These are phyloP conservation scores for Pestalotiopsis sp. DNA, from an alignment of 2,329 filamentous ascomycete species.

Conservation along the genomic window DNA sequence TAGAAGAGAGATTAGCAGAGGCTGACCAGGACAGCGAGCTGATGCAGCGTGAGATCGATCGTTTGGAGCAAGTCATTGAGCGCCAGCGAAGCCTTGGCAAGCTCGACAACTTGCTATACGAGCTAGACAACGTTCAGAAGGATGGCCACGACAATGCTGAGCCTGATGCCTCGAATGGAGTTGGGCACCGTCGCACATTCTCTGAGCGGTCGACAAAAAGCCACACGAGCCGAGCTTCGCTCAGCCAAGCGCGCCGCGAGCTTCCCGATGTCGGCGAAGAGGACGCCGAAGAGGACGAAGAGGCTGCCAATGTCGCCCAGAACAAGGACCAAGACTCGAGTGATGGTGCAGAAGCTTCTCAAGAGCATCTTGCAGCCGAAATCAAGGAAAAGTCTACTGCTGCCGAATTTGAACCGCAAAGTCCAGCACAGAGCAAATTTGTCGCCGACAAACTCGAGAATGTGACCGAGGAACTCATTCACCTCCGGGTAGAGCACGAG, in stretches of 20 bases:
- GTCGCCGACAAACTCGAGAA: conserved; percentile 91
- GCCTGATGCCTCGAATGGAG: conserved; percentile 39
- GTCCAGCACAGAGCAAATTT: conserved; percentile 79
- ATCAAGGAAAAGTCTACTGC: conserved; percentile 12
- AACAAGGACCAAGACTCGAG: conserved; percentile 13
- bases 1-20: conserved; percentile 94
- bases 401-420: conserved; percentile 56
- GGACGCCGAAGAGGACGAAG: conserved; percentile 35
- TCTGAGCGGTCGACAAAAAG: conserved; percentile 59
- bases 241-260: conserved; percentile 51
- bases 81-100: conserved; percentile 94
- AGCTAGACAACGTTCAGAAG: conserved; percentile 78
- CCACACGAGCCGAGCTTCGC: conserved; percentile 49
- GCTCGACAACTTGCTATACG: conserved; percentile 87
- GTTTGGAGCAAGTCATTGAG: conserved; percentile 92
- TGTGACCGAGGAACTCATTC: conserved; percentile 88
- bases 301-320: conserved; percentile 20
- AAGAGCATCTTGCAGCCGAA: conserved; percentile 14
- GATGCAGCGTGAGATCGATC: conserved; percentile 95
- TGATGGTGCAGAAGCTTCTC: neutral
- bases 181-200: conserved; percentile 45
- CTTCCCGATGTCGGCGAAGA: conserved; percentile 57
- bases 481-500: conserved; percentile 90
- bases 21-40: conserved; percentile 94
- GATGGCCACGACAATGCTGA: conserved; percentile 47